Evolutionary conservation across 2,329 filamentous ascomycete genomes (phyloP).

Genomic region (Trichoderma polysporum): DNA sequence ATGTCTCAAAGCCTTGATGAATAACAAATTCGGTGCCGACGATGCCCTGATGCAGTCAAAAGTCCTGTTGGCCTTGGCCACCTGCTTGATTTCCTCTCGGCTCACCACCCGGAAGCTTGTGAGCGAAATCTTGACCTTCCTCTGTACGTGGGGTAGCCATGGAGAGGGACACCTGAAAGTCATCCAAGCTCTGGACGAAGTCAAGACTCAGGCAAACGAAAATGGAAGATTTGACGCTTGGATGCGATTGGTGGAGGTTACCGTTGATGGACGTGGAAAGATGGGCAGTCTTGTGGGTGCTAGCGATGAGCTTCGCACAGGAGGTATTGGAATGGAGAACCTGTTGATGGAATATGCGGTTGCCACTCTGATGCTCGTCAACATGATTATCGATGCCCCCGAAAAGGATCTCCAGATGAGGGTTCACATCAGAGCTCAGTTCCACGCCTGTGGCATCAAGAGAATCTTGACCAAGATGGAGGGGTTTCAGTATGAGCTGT

Average conservation of each 20-base stretch:
- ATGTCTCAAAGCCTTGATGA: slow-evolving; percentile 95
- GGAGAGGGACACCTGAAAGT: slow-evolving; percentile 90
- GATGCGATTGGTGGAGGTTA: slow-evolving; percentile 98
- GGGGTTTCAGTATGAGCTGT: slow-evolving; percentile 94
- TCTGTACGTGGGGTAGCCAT: slow-evolving; percentile 86
- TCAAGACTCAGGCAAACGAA: slow-evolving; percentile 84
- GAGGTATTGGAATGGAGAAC: slow-evolving; percentile 98
- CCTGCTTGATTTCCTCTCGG: slow-evolving; percentile 82
- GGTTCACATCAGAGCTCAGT: slow-evolving; percentile 92
- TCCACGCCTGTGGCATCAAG: slow-evolving; percentile 93
- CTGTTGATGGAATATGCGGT: slow-evolving; percentile 98
- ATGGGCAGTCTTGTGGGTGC: slow-evolving; percentile 98
- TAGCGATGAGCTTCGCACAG: slow-evolving; percentile 92
- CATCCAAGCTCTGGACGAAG: slow-evolving; percentile 85
- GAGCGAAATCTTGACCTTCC: slow-evolving; percentile 92
- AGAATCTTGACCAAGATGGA: slow-evolving; percentile 96
- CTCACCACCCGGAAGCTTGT: slow-evolving; percentile 91
- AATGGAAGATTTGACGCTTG: slow-evolving; percentile 96
- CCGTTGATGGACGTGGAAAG: slow-evolving; percentile 93
- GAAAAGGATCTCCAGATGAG: slow-evolving; percentile 86
- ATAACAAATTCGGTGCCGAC: slow-evolving; percentile 98
- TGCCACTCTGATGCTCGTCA: slow-evolving; percentile 89
- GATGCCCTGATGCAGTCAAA: slow-evolving; percentile 89
- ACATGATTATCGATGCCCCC: slow-evolving; percentile 92
- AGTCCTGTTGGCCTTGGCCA: slow-evolving; percentile 83